A percentile compares a stretch with the other conserved stretches of the same genome.
phyloP scores from a whole-genome alignment of 306 rosid species.

The Dalbergia oliveri region DNA sequence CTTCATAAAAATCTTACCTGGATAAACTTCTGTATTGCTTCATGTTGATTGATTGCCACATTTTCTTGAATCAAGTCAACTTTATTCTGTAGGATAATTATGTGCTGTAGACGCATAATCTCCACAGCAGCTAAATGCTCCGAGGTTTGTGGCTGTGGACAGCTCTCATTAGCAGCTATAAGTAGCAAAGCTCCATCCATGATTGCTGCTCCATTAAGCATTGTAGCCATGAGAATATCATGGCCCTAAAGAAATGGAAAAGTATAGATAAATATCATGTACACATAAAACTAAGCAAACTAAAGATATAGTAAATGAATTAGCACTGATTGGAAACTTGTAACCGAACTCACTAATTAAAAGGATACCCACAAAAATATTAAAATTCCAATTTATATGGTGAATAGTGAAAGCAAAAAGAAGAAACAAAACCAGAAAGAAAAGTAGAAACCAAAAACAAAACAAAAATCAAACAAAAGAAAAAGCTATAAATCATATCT shows the following conservation, averaged over 20 bases:
- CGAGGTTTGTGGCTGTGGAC: slow-evolving; percentile 98
- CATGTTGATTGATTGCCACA: slow-evolving; percentile 96
- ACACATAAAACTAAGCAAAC: slow-evolving; percentile 11
- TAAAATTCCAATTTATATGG: no score
- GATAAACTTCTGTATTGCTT: slow-evolving; percentile 87
- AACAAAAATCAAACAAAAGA: background rate
- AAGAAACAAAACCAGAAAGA: no score
- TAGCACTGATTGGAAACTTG: background rate
- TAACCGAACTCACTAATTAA: background rate
- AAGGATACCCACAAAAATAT: background rate
- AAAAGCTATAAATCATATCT: no score
- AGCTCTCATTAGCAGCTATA: slow-evolving; percentile 98
- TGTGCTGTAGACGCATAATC: slow-evolving; percentile 97
- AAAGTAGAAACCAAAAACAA: background rate
- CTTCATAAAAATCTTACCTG: slow-evolving; percentile 56
- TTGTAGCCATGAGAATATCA: slow-evolving; percentile 99
- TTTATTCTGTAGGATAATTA: slow-evolving; percentile 95
- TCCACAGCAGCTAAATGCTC: slow-evolving; percentile 99
- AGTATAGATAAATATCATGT: slow-evolving; percentile 7
- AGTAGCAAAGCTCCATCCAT: slow-evolving; percentile 98
- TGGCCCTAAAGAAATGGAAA: slow-evolving; percentile 69
- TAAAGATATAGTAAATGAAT: slow-evolving; percentile 6
- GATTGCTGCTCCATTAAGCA: slow-evolving; percentile 99
- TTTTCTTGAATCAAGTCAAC: slow-evolving; percentile 96
- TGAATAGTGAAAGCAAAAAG: no score